Percentiles rank a stretch among this genome's conserved stretches.
Evolutionary conservation across 2,329 filamentous ascomycete species (phyloP).

Genomic region (Stachybotrys elegans): DNA sequence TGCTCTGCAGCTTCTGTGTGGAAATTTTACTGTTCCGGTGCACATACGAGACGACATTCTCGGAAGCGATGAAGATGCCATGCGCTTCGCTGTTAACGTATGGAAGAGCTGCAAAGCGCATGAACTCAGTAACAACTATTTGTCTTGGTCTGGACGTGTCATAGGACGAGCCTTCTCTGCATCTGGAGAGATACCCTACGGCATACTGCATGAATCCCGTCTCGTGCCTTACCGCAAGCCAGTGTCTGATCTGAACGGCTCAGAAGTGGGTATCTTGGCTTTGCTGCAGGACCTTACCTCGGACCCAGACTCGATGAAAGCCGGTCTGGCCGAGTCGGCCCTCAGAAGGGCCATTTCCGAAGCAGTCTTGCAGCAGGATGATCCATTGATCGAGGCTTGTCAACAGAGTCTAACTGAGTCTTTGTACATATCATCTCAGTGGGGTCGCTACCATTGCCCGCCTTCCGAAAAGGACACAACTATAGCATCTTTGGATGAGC

Average conservation of each 20-base stretch:
- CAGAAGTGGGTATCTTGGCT: conserved; percentile 58
- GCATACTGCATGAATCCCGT: conserved; percentile 55
- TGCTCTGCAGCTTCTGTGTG: conserved; percentile 68
- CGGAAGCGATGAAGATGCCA: conserved; percentile 59
- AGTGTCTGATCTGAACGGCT: conserved; percentile 45
- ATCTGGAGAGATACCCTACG: conserved; percentile 61
- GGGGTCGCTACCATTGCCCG: conserved; percentile 50
- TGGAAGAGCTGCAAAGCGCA: conserved; percentile 71
- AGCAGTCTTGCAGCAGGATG: conserved; percentile 40
- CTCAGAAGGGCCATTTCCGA: conserved; percentile 53
- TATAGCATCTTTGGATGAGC: conserved; percentile 9
- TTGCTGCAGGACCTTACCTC: conserved; percentile 59
- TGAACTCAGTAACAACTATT: conserved; percentile 61
- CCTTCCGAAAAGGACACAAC: conserved; percentile 40
- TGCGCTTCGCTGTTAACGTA: conserved; percentile 58
- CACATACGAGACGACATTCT: conserved; percentile 57
- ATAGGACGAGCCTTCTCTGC: conserved; percentile 79
- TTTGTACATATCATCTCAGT: conserved; percentile 50
- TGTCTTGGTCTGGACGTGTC: conserved; percentile 80
- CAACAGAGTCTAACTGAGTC: conserved; percentile 46
- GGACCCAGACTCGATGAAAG: conserved; percentile 48
- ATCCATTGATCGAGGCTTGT: conserved; percentile 44
- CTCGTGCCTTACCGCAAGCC: conserved; percentile 44
- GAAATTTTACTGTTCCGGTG: conserved; percentile 59
- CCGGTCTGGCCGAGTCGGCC: conserved; percentile 57